Conservation (phyloP, 371 early-diverging fungal genomes). For the Mucor piriformis region DNA sequence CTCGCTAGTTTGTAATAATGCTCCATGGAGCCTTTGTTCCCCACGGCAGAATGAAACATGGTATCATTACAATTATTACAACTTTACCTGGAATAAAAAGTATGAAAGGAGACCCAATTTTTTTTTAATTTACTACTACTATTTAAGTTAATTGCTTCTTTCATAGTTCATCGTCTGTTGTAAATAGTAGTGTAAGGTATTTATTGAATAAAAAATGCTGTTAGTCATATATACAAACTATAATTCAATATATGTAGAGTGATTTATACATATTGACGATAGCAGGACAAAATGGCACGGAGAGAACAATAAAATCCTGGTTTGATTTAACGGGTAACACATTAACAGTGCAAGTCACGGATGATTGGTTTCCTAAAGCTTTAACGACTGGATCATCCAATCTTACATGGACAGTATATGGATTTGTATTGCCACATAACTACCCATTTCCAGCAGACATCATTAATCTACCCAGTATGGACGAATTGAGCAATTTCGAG, state of each 20-base stretch:
- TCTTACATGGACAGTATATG: constrained; percentile 22
- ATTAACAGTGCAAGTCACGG: constrained; percentile 16
- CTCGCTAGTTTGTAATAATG: too few species aligned
- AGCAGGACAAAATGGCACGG: neutral
- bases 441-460: neutral
- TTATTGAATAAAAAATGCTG: too few species aligned
- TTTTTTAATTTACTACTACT: too few species aligned
- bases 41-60: constrained; percentile 22
- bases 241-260: neutral
- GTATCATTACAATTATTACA: constrained; percentile 24
- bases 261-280: constrained; percentile 14
- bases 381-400: constrained; percentile 12
- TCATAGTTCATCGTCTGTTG: constrained; percentile 11
- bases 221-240: too few species aligned
- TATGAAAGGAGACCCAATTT: too few species aligned
- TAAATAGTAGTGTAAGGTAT: constrained; percentile 18
- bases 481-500: neutral
- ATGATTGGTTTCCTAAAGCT: constrained; percentile 30
- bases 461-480: neutral
- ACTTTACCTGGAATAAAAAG: constrained; percentile 32
- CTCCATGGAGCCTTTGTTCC: constrained; percentile 16
- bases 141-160: too few species aligned
- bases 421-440: constrained; percentile 12
- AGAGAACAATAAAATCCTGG: constrained; percentile 19
- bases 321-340: constrained; percentile 5